Evolutionary conservation across 768 basidiomycete genomes (phyloP).

Genomic region (Russula virescens): DNA sequence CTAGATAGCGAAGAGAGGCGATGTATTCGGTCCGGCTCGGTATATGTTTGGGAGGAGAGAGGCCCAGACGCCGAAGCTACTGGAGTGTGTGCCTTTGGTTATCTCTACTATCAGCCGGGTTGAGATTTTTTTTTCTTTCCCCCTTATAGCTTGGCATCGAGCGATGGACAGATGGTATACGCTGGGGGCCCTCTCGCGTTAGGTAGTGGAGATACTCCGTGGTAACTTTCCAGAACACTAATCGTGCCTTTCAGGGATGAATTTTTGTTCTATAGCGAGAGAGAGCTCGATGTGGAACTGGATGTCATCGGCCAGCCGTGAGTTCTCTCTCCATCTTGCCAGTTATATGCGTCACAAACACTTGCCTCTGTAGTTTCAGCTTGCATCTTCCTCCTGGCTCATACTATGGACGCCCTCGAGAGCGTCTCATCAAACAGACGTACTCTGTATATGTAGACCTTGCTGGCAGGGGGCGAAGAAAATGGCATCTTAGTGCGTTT

Average conservation of each 20-base stretch:
- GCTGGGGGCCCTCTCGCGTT: conserved; percentile 77
- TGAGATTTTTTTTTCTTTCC: not conserved
- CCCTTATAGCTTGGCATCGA: conserved; percentile 59
- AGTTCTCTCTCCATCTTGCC: not conserved
- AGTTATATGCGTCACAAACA: conserved; percentile 16
- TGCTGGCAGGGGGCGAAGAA: conserved; percentile 50
- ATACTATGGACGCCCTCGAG: conserved; percentile 31
- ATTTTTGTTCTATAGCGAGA: conserved; percentile 73
- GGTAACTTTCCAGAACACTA: not conserved
- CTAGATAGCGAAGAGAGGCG: conserved; percentile 73
- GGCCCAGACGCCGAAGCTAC: conserved; percentile 59
- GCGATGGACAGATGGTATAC: conserved; percentile 66
- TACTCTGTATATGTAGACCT: conserved; percentile 75
- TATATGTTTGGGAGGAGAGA: conserved; percentile 83
- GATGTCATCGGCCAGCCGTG: conserved; percentile 25
- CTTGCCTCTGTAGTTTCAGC: conserved; percentile 28
- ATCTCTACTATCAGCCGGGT: not conserved
- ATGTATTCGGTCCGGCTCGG: conserved; percentile 60
- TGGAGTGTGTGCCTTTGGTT: conserved; percentile 42
- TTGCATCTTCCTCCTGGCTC: conserved; percentile 23
- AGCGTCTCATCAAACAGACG: conserved; percentile 70
- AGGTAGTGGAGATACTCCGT: conserved; percentile 40
- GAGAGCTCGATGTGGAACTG: conserved; percentile 37
- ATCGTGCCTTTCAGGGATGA: conserved; percentile 40
- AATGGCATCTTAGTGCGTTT: conserved; percentile 74